phyloP scores from a whole-genome alignment of 2,329 filamentous ascomycete species.

The Apiospora saccharicola region DNA sequence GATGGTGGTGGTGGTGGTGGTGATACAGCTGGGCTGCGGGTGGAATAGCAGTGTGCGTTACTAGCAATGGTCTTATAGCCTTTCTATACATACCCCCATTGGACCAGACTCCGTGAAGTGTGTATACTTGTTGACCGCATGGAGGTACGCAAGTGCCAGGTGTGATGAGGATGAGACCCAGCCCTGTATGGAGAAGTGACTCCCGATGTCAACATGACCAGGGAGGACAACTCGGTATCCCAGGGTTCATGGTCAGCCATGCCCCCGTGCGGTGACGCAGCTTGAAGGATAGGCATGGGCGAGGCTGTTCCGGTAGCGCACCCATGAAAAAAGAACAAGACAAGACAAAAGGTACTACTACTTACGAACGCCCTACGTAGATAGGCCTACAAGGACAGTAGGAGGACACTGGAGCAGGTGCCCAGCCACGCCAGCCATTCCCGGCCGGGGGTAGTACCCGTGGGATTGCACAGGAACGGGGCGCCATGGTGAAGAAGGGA shows the following conservation, averaged over 20 bases:
- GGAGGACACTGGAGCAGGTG: not conserved
- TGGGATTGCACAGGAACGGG: not conserved
- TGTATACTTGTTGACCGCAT: constrained; percentile 9
- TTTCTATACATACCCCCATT: not conserved
- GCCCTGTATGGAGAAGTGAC: not conserved
- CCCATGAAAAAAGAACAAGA: not conserved
- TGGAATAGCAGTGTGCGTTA: not conserved
- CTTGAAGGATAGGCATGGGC: not conserved
- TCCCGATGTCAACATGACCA: constrained; percentile 3
- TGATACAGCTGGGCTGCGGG: constrained; percentile 6
- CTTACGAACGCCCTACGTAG: not conserved
- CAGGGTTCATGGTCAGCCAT: constrained; percentile 2
- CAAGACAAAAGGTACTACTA: not conserved
- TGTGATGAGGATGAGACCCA: constrained; percentile 15
- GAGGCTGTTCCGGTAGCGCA: constrained; percentile 4
- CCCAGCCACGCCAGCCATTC: constrained; percentile 5
- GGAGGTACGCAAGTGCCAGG: not conserved
- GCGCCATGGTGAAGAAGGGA: not conserved
- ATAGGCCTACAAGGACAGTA: not conserved
- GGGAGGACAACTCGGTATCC: not conserved
- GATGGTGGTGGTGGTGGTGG: not conserved
- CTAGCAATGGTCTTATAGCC: not conserved
- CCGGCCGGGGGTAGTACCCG: constrained; percentile 2
- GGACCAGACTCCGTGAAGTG: not conserved
- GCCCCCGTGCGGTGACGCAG: constrained; percentile 17